Evolutionary conservation across 2,329 filamentous ascomycete species (phyloP).

Genomic region (Cladorrhinum sp.): DNA sequence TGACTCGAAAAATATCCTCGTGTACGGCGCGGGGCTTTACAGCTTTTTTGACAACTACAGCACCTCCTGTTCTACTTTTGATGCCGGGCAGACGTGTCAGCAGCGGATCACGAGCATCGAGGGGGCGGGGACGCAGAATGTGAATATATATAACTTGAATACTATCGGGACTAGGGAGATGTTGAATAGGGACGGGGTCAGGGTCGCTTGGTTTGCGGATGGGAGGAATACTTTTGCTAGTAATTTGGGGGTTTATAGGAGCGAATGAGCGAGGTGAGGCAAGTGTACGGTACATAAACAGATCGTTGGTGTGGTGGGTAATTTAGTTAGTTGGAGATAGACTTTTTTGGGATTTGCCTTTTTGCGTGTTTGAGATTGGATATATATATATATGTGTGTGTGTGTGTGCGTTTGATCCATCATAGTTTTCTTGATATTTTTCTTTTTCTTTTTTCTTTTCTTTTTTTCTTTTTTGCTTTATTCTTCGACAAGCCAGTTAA

Average conservation of each 20-base stretch:
- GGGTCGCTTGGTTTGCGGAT: constrained; percentile 36
- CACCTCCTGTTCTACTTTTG: constrained; percentile 45
- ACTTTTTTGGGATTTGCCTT: too few species aligned
- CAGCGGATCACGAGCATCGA: constrained; percentile 39
- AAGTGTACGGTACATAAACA: too few species aligned
- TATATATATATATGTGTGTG: too few species aligned
- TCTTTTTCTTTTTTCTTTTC: too few species aligned
- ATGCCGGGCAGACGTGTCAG: constrained; percentile 45
- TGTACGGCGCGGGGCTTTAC: constrained; percentile 65
- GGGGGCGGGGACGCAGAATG: constrained; percentile 25
- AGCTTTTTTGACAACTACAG: constrained; percentile 66
- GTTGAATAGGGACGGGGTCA: constrained; percentile 36
- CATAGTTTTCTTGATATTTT: too few species aligned
- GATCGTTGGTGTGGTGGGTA: background rate
- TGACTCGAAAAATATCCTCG: constrained; percentile 50
- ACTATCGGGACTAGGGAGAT: constrained; percentile 43
- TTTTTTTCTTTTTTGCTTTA: too few species aligned
- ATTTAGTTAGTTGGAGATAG: too few species aligned
- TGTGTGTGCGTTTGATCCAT: too few species aligned
- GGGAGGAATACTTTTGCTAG: constrained; percentile 40
- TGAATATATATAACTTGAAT: constrained; percentile 45
- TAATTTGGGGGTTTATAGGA: constrained; percentile 36
- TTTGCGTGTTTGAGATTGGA: too few species aligned
- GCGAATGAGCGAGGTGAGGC: too few species aligned
- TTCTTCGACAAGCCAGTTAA: too few species aligned